A percentile compares a stretch with the other conserved stretches of the same genome.
Evolutionary conservation across 2,329 filamentous ascomycete species (phyloP).

Genomic region (Trichoderma sp.): DNA sequence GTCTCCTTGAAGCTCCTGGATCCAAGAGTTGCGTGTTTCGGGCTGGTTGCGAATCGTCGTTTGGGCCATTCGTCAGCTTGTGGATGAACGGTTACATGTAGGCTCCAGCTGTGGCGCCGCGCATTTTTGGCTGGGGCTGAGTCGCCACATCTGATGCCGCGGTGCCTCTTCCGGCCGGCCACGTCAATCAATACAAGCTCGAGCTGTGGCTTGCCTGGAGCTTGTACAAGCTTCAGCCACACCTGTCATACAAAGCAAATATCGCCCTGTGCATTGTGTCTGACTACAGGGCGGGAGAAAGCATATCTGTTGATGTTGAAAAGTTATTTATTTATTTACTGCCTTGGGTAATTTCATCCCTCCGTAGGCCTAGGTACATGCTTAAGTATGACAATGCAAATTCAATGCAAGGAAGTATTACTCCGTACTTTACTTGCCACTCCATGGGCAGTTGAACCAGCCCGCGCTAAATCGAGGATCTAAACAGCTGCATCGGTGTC

Average conservation of each 20-base stretch:
- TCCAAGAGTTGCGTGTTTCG: not conserved
- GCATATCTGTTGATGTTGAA: not conserved
- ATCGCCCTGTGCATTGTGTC: not conserved
- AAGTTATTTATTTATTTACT: not conserved
- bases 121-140: constrained; percentile 16
- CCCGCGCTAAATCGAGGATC: not conserved
- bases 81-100: constrained; percentile 15
- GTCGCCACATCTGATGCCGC: constrained; percentile 11
- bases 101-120: constrained; percentile 17
- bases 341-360: not conserved
- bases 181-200: constrained; percentile 15
- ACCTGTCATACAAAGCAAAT: not conserved
- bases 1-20: not conserved
- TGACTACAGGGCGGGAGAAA: not conserved
- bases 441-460: not conserved
- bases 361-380: not conserved
- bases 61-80: constrained; percentile 19
- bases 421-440: not conserved
- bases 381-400: not conserved
- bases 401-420: not conserved
- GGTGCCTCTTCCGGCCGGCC: constrained; percentile 12
- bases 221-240: constrained; percentile 19
- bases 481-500: not conserved
- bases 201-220: constrained; percentile 14
- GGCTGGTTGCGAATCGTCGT: constrained; percentile 17